A percentile compares a stretch with the other conserved stretches of the same genome.
These are phyloP conservation scores for Aspergillus japonicus DNA, from an alignment of 2,329 filamentous ascomycete genomes.

Conservation along the genomic window DNA sequence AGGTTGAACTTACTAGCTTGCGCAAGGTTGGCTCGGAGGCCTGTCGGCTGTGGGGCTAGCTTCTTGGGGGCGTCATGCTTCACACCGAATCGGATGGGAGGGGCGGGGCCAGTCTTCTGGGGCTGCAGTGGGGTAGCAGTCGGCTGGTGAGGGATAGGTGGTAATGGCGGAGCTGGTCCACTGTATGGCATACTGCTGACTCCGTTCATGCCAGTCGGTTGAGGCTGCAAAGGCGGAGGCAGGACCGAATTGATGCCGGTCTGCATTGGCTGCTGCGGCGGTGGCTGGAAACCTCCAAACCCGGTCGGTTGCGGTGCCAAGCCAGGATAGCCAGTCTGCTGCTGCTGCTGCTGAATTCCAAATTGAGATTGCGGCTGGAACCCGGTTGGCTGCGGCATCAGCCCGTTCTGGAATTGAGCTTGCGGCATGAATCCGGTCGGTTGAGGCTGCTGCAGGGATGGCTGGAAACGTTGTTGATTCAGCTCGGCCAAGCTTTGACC, in stretches of 20 bases:
- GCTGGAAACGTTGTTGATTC: conserved; percentile 64
- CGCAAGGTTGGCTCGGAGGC: conserved; percentile 81
- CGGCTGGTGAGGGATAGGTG: conserved; percentile 59
- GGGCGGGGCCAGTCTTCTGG: conserved; percentile 82
- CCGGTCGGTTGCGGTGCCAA: conserved; percentile 56
- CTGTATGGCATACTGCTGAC: conserved; percentile 48
- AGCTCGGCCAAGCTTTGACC: conserved; percentile 77
- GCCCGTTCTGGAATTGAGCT: conserved; percentile 41
- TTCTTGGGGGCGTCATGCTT: conserved; percentile 68
- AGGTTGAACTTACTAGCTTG: conserved; percentile 81
- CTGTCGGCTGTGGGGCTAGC: conserved; percentile 80
- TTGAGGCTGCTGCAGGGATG: conserved; percentile 59
- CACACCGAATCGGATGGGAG: conserved; percentile 85
- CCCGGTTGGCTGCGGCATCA: conserved; percentile 50
- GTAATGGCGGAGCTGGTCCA: conserved; percentile 54
- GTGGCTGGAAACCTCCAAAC: conserved; percentile 47
- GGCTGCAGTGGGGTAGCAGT: conserved; percentile 65
- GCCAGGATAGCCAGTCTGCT: conserved; percentile 47
- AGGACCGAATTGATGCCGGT: conserved; percentile 54
- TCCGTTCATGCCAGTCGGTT: conserved; percentile 51
- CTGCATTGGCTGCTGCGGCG: conserved; percentile 51
- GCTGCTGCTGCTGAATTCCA: conserved; percentile 50
- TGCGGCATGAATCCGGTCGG: conserved; percentile 59
- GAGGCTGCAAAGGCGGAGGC: conserved; percentile 52
- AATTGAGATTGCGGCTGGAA: conserved; percentile 48